phyloP scores from a whole-genome alignment of 805 yeast species.

The Saccharomyces eubayanus region DNA sequence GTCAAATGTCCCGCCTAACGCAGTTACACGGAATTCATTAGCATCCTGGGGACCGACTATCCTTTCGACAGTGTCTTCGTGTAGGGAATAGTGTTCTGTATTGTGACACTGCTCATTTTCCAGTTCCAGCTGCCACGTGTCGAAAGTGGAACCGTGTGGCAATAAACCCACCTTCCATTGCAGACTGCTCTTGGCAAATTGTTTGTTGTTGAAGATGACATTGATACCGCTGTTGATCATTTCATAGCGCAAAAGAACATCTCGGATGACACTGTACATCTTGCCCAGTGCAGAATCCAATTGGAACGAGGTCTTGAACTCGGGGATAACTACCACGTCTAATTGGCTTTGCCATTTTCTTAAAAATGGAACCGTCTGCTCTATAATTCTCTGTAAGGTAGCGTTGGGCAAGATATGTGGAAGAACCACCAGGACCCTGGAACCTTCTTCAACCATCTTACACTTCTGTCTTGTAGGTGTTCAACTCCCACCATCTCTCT shows the following conservation, averaged over 20 bases:
- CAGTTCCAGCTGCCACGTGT: neutral
- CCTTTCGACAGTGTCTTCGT: neutral
- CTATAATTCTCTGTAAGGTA: neutral
- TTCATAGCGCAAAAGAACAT: constrained; percentile 12
- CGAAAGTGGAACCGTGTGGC: neutral
- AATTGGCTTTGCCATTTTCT: constrained; percentile 6
- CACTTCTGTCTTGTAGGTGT: neutral
- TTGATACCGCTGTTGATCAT: neutral
- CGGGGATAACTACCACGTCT: constrained; percentile 16
- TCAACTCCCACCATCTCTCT: neutral
- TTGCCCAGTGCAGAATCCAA: constrained; percentile 25
- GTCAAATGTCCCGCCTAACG: constrained; percentile 96
- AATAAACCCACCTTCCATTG: neutral
- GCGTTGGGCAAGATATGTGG: neutral
- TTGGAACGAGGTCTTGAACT: constrained; percentile 13
- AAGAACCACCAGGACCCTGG: neutral
- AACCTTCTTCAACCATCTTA: neutral
- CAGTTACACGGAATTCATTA: constrained; percentile 34
- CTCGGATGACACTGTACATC: constrained; percentile 24
- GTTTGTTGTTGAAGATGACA: neutral
- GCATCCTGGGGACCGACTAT: constrained; percentile 14
- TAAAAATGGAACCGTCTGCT: neutral
- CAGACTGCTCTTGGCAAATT: neutral
- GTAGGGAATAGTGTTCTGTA: constrained; percentile 1
- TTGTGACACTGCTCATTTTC: neutral